Percentiles rank a stretch among this genome's conserved stretches.
phyloP scores from a whole-genome alignment of 495 filamentous ascomycete genomes.

The Darksidea phi region DNA sequence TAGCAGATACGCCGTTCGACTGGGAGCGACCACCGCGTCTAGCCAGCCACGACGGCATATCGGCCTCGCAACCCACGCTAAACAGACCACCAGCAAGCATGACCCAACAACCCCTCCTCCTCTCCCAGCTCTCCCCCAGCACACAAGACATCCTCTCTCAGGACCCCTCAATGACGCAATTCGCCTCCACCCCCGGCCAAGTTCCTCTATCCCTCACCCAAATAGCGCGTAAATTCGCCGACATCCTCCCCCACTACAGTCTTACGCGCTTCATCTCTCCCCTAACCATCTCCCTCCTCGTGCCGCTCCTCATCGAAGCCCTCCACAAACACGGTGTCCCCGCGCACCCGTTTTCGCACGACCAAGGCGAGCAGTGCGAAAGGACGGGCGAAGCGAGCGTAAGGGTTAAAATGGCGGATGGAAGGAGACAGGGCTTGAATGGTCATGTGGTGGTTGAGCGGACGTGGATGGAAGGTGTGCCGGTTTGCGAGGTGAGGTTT shows the following conservation, averaged over 20 bases:
- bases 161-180: slow-evolving; percentile 90
- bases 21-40: slow-evolving; percentile 58
- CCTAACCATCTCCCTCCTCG: slow-evolving; percentile 71
- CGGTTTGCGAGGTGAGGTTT: slow-evolving; percentile 82
- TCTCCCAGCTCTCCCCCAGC: slow-evolving; percentile 32
- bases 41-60: slow-evolving; percentile 42
- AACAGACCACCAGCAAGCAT: slow-evolving; percentile 40
- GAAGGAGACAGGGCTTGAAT: slow-evolving; percentile 72
- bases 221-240: slow-evolving; percentile 78
- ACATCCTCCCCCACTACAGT: slow-evolving; percentile 78
- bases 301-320: slow-evolving; percentile 75
- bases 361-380: slow-evolving; percentile 39
- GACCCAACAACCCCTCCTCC: slow-evolving; percentile 35
- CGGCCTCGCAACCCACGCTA: slow-evolving; percentile 48
- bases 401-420: slow-evolving; percentile 73
- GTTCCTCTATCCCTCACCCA: slow-evolving; percentile 83
- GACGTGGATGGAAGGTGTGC: slow-evolving; percentile 47
- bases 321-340: slow-evolving; percentile 81
- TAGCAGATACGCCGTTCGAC: slow-evolving; percentile 67
- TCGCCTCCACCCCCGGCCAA: slow-evolving; percentile 67
- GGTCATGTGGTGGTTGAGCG: slow-evolving; percentile 81
- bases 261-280: slow-evolving; percentile 90
- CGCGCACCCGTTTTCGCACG: slow-evolving; percentile 53
- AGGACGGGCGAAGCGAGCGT: slow-evolving; percentile 52
- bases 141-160: slow-evolving; percentile 69